Conservation (phyloP, 2,329 filamentous ascomycete species). For the Alternaria alternata region DNA sequence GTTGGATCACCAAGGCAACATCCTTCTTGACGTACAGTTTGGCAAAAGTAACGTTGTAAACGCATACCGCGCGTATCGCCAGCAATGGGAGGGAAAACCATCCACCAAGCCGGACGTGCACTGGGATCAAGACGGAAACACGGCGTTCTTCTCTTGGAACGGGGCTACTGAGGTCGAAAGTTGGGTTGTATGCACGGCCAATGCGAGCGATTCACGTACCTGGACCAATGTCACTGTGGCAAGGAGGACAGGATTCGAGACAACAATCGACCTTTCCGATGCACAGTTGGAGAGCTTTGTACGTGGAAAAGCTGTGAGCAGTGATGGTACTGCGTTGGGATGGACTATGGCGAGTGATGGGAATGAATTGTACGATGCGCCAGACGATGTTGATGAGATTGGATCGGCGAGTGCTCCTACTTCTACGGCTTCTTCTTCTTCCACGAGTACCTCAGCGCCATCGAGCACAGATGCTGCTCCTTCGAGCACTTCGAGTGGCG, state of each 20-base stretch:
- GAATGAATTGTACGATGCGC: conserved; percentile 15
- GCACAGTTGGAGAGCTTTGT: conserved; percentile 16
- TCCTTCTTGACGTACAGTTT: conserved; percentile 55
- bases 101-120: conserved; percentile 25
- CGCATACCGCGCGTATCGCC: conserved; percentile 49
- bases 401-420: not conserved
- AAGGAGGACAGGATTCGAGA: conserved; percentile 26
- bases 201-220: conserved; percentile 17
- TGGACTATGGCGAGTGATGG: conserved; percentile 22
- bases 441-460: not conserved
- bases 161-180: conserved; percentile 35
- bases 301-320: conserved; percentile 22
- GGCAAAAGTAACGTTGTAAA: conserved; percentile 45
- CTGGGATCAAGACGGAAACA: conserved; percentile 18
- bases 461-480: conserved; percentile 7
- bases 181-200: conserved; percentile 40
- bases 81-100: conserved; percentile 30
- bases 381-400: conserved; percentile 18
- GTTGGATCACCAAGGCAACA: conserved; percentile 49
- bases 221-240: conserved; percentile 24
- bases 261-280: conserved; percentile 15
- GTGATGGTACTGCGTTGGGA: conserved; percentile 8
- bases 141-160: conserved; percentile 38
- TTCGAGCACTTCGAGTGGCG: conserved; percentile 9
- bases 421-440: not conserved